Evolutionary conservation across 1,284 basidiomycete genomes (phyloP).

Genomic region (Xerocomus cyaneibrunnescens): DNA sequence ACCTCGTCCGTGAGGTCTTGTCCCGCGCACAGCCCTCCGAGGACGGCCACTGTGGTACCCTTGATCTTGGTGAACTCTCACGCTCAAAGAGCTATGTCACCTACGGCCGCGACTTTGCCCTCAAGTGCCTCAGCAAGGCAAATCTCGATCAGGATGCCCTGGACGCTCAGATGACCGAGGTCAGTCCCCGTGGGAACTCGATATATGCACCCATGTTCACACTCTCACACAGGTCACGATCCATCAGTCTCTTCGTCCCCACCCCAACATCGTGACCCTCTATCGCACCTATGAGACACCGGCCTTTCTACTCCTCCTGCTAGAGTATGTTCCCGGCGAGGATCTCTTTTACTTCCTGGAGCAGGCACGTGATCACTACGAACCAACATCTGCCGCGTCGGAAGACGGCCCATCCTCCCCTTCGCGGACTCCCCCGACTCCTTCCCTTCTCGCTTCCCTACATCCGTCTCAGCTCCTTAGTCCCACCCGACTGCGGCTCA

Average conservation of each 20-base stretch:
- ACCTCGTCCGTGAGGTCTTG: conserved; percentile 85
- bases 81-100: conserved; percentile 41
- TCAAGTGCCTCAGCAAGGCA: conserved; percentile 95
- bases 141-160: conserved; percentile 87
- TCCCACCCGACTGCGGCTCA: conserved; percentile 83
- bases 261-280: conserved; percentile 95
- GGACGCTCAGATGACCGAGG: conserved; percentile 87
- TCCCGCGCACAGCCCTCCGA: conserved; percentile 58
- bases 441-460: conserved; percentile 87
- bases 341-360: conserved; percentile 98
- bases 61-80: conserved; percentile 56
- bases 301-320: conserved; percentile 76
- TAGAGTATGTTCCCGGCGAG: conserved; percentile 95
- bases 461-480: conserved; percentile 84
- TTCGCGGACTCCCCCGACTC: conserved; percentile 84
- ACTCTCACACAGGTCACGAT: conserved; percentile 69
- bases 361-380: conserved; percentile 84
- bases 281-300: conserved; percentile 85
- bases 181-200: conserved; percentile 34
- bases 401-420: conserved; percentile 38
- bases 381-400: conserved; percentile 52
- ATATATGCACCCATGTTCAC: conserved; percentile 12
- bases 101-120: conserved; percentile 88
- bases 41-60: conserved; percentile 59
- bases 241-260: conserved; percentile 89